Conservation (phyloP, 139 green algal species). For the Ettlia oleoabundans region DNA sequence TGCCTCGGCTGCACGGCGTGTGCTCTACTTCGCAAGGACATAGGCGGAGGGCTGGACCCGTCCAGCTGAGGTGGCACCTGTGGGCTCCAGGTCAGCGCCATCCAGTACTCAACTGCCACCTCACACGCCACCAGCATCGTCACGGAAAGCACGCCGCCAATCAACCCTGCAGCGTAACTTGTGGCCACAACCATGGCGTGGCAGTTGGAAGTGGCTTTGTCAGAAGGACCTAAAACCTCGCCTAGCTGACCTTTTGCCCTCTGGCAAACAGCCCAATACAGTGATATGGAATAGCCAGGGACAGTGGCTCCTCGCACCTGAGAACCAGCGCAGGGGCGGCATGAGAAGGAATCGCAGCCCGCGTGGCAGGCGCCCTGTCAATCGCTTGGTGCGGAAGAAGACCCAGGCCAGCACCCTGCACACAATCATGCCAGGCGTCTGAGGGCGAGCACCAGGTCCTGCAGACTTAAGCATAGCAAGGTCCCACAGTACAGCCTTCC, state of each 20-base stretch:
- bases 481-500: no score
- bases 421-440: no score
- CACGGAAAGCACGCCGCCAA: slow-evolving; percentile 23
- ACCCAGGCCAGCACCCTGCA: slow-evolving; percentile 29
- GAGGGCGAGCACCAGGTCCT: no score
- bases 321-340: slow-evolving; percentile 29
- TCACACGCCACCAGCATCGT: slow-evolving; percentile 68
- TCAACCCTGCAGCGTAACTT: not conserved
- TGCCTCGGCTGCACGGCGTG: no score
- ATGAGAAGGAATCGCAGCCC: slow-evolving; percentile 27
- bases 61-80: slow-evolving; percentile 35
- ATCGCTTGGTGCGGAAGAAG: slow-evolving; percentile 35
- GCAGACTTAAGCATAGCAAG: no score
- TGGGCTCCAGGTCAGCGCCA: slow-evolving; percentile 64
- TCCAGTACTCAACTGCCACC: slow-evolving; percentile 79
- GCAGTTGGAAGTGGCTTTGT: no score
- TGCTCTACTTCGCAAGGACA: no score
- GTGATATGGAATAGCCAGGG: not conserved
- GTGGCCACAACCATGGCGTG: no score
- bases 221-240: no score
- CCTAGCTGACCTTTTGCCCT: no score
- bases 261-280: not conserved
- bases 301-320: not conserved
- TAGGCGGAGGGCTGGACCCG: no score
- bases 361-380: slow-evolving; percentile 1